Evolutionary conservation across 1,284 basidiomycete species (phyloP).

Genomic region (Taiwanofungus camphoratus): DNA sequence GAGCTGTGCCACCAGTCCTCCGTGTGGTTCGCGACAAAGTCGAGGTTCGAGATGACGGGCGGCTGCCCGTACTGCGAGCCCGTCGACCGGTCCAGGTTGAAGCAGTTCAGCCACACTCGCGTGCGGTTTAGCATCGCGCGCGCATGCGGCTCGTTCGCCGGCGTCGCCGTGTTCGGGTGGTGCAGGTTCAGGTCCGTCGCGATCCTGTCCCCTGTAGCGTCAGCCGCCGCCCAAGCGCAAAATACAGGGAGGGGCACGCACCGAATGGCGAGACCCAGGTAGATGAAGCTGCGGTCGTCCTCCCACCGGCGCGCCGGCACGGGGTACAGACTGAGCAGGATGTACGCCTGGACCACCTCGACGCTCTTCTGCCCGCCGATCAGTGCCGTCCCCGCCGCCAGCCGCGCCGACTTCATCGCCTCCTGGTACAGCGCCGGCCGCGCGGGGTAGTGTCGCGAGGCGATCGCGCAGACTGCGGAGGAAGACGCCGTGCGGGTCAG

Average conservation of each 20-base stretch:
- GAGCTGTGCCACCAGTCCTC: conserved; percentile 71
- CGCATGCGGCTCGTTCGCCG: conserved; percentile 65
- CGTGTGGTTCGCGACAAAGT: conserved; percentile 71
- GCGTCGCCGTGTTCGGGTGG: conserved; percentile 62
- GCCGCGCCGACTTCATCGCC: conserved; percentile 66
- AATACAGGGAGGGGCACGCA: conserved; percentile 20
- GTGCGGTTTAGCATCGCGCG: conserved; percentile 84
- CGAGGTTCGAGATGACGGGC: conserved; percentile 67
- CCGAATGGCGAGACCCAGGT: conserved; percentile 76
- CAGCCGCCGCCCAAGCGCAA: too few relatives aligned
- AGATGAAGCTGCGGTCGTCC: conserved; percentile 75
- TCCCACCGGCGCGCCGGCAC: conserved; percentile 71
- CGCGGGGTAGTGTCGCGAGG: conserved; percentile 64
- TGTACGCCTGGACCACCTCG: conserved; percentile 69
- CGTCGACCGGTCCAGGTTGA: conserved; percentile 77
- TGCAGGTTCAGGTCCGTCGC: conserved; percentile 84
- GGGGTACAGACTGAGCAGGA: conserved; percentile 69
- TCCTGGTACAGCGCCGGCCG: conserved; percentile 62
- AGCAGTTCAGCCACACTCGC: conserved; percentile 83
- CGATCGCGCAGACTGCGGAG: conserved; percentile 64
- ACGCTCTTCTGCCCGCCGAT: conserved; percentile 71
- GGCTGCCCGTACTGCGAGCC: conserved; percentile 81
- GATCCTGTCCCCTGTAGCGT: conserved; percentile 39
- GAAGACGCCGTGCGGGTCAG: conserved; percentile 1
- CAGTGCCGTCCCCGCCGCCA: conserved; percentile 66